phyloP scores from a whole-genome alignment of 2,329 filamentous ascomycete genomes.

The Alternaria longipes region DNA sequence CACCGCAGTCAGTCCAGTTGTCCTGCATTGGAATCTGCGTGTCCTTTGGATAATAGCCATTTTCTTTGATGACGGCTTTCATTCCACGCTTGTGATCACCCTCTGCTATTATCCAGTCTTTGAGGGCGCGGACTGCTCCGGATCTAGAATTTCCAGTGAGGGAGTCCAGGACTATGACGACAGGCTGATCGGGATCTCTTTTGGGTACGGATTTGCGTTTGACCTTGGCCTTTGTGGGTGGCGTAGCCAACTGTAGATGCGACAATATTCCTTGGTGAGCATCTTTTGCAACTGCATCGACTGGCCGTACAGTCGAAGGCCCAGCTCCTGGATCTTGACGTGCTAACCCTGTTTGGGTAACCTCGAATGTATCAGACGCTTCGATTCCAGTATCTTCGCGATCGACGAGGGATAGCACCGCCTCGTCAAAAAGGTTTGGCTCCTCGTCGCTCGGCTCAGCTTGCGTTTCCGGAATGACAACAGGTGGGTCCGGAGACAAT shows the following conservation, averaged over 20 bases:
- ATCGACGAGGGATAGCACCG: constrained; percentile 33
- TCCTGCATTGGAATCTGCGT: constrained; percentile 76
- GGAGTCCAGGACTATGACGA: constrained; percentile 89
- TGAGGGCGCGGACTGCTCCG: constrained; percentile 72
- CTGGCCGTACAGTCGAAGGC: constrained; percentile 1
- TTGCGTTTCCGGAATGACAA: neutral
- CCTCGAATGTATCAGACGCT: no score
- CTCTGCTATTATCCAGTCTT: constrained; percentile 80
- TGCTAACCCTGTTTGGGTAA: neutral
- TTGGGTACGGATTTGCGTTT: constrained; percentile 38
- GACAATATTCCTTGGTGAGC: constrained; percentile 10
- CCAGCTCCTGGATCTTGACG: neutral
- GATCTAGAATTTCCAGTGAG: constrained; percentile 66
- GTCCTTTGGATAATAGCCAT: constrained; percentile 72
- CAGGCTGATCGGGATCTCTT: constrained; percentile 58
- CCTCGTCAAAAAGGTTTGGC: constrained; percentile 33
- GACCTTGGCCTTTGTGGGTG: constrained; percentile 32
- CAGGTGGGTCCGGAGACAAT: constrained; percentile 1
- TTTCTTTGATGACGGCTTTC: constrained; percentile 55
- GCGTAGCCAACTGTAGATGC: constrained; percentile 12
- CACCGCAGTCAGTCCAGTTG: constrained; percentile 89
- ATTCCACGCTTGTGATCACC: constrained; percentile 69
- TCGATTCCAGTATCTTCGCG: constrained; percentile 18
- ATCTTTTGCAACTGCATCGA: constrained; percentile 15
- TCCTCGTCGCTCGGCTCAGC: constrained; percentile 20